Evolutionary conservation across 805 yeast species (phyloP).

Genomic region (Wickerhamomyces strasburgensis): DNA sequence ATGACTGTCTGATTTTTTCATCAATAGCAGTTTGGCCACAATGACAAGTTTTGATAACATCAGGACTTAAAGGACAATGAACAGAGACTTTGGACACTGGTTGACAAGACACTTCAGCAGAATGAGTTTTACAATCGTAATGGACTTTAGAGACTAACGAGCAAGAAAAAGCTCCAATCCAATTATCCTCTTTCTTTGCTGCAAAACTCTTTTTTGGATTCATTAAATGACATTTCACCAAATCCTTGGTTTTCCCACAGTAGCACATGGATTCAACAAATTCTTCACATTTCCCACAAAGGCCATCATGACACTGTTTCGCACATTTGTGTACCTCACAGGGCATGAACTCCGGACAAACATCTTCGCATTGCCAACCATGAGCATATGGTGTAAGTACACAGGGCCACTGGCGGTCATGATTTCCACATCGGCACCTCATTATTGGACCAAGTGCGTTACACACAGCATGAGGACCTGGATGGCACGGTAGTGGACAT

Average conservation of each 20-base stretch:
- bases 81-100: conserved; percentile 26
- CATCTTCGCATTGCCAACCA: conserved; percentile 64
- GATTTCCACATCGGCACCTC: conserved; percentile 71
- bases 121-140: conserved; percentile 59
- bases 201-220: conserved; percentile 32
- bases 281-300: conserved; percentile 71
- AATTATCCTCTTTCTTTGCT: conserved; percentile 26
- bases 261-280: conserved; percentile 53
- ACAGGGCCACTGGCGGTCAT: conserved; percentile 64
- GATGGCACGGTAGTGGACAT: conserved; percentile 76
- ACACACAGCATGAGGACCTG: conserved; percentile 83
- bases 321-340: conserved; percentile 68
- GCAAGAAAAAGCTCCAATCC: conserved; percentile 53
- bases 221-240: conserved; percentile 41
- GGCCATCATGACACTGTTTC: conserved; percentile 67
- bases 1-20: conserved; percentile 42
- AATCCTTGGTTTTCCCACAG: conserved; percentile 57
- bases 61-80: conserved; percentile 63
- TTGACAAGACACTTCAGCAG: conserved; percentile 48
- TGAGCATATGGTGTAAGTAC: conserved; percentile 58
- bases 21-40: conserved; percentile 65
- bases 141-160: conserved; percentile 36
- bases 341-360: conserved; percentile 60
- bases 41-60: conserved; percentile 57
- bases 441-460: conserved; percentile 71